Evolutionary conservation across 257 asterid species (phyloP).

Genomic region (Nyctanthes arbortristis): DNA sequence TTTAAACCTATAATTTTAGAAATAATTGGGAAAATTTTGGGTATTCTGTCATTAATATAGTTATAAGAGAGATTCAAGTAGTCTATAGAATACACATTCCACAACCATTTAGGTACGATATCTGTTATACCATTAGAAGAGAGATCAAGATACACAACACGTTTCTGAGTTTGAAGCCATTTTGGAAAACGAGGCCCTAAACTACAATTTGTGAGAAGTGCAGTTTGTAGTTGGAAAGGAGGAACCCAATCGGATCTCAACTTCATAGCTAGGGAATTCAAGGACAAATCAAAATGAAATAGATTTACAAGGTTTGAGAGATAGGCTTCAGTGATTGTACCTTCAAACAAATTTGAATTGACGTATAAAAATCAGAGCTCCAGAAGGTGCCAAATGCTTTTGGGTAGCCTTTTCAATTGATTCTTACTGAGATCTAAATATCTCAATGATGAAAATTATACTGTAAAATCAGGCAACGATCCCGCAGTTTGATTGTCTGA

Average conservation of each 20-base stretch:
- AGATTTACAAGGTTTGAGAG: slow-evolving; percentile 23
- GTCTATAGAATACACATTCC: too few relatives aligned
- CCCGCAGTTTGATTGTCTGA: too few relatives aligned
- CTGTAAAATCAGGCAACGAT: too few relatives aligned
- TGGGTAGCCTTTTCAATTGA: background rate
- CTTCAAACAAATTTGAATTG: slow-evolving; percentile 8
- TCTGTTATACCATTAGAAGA: too few relatives aligned
- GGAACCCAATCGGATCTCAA: too few relatives aligned
- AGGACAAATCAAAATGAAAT: slow-evolving; percentile 8
- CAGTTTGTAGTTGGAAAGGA: slow-evolving; percentile 19
- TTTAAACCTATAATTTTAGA: too few relatives aligned
- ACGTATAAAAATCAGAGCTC: slow-evolving; percentile 9
- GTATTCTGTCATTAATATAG: too few relatives aligned
- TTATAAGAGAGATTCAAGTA: too few relatives aligned
- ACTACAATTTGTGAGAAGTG: slow-evolving; percentile 18
- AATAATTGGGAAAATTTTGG: too few relatives aligned
- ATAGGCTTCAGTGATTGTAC: too few relatives aligned
- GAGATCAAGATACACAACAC: slow-evolving; percentile 20
- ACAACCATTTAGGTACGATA: too few relatives aligned
- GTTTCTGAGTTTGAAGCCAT: slow-evolving; percentile 31
- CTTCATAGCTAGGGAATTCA: slow-evolving; percentile 23
- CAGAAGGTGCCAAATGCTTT: background rate
- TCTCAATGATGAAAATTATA: too few relatives aligned
- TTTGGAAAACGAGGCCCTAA: slow-evolving; percentile 31
- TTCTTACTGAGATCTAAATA: background rate